A percentile compares a stretch with the other conserved stretches of the same genome.
phyloP scores from a whole-genome alignment of 2,329 filamentous ascomycete species.

The Arthrobotrys megalospora region DNA sequence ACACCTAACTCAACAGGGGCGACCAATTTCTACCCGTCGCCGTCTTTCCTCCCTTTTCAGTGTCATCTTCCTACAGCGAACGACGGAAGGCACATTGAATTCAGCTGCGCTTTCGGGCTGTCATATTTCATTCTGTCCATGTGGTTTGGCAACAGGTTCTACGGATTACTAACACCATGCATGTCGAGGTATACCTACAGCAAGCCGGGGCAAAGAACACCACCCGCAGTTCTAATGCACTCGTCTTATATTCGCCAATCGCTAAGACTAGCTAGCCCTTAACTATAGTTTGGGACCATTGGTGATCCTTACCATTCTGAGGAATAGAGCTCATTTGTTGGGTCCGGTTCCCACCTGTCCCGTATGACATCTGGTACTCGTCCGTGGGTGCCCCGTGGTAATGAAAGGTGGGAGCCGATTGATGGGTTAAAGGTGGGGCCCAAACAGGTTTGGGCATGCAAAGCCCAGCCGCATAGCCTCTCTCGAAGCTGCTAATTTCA shows the following conservation, averaged over 20 bases:
- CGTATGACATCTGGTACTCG: conserved; percentile 18
- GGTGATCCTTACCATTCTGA: conserved; percentile 2
- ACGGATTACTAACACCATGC: conserved; percentile 9
- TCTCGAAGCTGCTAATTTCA: conserved; percentile 57
- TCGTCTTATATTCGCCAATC: conserved; percentile 6
- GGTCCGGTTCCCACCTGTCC: conserved; percentile 26
- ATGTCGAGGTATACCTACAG: neutral
- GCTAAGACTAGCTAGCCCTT: neutral
- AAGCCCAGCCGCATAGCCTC: conserved; percentile 58
- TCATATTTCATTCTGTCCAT: conserved; percentile 14
- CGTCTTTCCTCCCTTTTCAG: conserved; percentile 23
- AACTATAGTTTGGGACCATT: neutral
- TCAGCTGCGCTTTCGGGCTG: conserved; percentile 59
- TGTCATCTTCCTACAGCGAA: conserved; percentile 6
- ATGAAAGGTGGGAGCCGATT: conserved; percentile 36
- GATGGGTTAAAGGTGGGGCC: conserved; percentile 37
- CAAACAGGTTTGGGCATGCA: conserved; percentile 38
- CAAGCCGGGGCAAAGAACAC: neutral
- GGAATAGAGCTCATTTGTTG: conserved; percentile 16
- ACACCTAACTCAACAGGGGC: conserved; percentile 15
- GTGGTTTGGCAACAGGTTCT: neutral
- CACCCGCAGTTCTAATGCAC: neutral
- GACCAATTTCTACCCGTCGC: conserved; percentile 28
- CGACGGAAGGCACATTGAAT: conserved; percentile 9
- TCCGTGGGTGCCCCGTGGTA: conserved; percentile 50